Base-by-base conservation (phyloP, 495 filamentous ascomycete genomes). In the Aspergillus heteromorphus region DNA sequence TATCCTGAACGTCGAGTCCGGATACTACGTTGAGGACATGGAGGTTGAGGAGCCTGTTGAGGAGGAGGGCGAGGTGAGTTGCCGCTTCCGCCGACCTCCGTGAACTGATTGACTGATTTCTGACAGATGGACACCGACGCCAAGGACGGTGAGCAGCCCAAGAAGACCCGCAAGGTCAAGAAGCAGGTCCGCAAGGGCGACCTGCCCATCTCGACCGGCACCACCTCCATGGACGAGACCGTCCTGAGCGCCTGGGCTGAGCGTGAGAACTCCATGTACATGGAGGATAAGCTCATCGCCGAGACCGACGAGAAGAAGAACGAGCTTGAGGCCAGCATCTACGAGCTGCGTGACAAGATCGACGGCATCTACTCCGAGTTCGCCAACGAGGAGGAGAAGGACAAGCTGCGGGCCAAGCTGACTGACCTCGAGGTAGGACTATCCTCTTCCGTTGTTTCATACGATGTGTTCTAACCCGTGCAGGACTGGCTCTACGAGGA, bases 241-340 rank as follows among this genome's bases (percentile, higher is more conserved):
- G 67, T 74, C 67, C 95, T 87, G 80, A 78, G 85, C 50, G 64
- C 72, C 42, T 74, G 79, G 58, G 71, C 79, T 30, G 95, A 97
- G 80, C 84, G 85, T 66, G 93, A 99, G 73, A 82, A 83, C 53
- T 60, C 84, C 56, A 96, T 99, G 93, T 80, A 90, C 66, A 92
- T 93, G 85, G 90, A 97, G 70, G 93, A 99, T 77, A 99, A 97
- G 79, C 83, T 97, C 34, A 92, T 99, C 40, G 90, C 91, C 51
- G 95, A 97, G 70, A 99, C 93, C 19, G 93, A 97, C 67, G 90
- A 97, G 78, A 95, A 93, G 82, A 97, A 97, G 89, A 99, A 99
- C 77, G 93, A 97, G 71, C 87, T 99, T 38, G 93, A 99, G 79
- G 85, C 88, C 34, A 92, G 85, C 72, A 97, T 97, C 78, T 99